Base-by-base conservation (phyloP, 1,284 basidiomycete species). In the Sutorius eximius region DNA sequence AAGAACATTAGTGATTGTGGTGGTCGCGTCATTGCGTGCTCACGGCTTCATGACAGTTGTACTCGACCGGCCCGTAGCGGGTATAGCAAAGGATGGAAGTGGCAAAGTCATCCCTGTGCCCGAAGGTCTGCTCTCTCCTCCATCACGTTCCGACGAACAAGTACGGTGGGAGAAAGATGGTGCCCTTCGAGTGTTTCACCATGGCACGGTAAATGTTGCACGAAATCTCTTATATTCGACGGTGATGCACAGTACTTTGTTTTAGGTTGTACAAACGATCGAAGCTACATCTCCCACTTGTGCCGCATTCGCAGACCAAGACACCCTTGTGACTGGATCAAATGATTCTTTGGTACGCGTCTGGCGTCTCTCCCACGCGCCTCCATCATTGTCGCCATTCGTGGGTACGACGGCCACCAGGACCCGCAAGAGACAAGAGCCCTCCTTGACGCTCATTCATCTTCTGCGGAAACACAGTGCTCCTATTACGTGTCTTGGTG, bases 381-480 rank as follows among this genome's bases (percentile, higher is more conserved):
- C 38, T 56, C 72, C 55, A 63, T 41, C 63, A 16, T 12, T 44
- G 13, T 63, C 66, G 12, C 56, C 70, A 1, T 71, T 69, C 40
- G 42, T 53, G 46, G 55, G 70, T 27, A 48, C 69, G 24, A 57
- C 55, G 5, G 45, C 34, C 22, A 18, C 22, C 40, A 71, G 41
- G 56, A 41, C n/a, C 50, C 60, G 22, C 51, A 73, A 45, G 61
- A 58, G 40, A 49, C 81, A 33, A 18, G 58, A 56, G n/a, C 56
- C 66, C 11, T 66, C 59, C 8, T 29, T 72, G 37, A 71, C 79
- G 4, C 77, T 89, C 33, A 82, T 85, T 12, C 85, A 92, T 57
- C 85, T 91, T 45, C 82, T 95, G 75, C 82, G 90, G 6, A 85
- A 89, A 12, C 93, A 95, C 64, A 82, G 81, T 2, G 80, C 82